Conservation (phyloP, 2,329 filamentous ascomycete species). For the Diplodia corticola region DNA sequence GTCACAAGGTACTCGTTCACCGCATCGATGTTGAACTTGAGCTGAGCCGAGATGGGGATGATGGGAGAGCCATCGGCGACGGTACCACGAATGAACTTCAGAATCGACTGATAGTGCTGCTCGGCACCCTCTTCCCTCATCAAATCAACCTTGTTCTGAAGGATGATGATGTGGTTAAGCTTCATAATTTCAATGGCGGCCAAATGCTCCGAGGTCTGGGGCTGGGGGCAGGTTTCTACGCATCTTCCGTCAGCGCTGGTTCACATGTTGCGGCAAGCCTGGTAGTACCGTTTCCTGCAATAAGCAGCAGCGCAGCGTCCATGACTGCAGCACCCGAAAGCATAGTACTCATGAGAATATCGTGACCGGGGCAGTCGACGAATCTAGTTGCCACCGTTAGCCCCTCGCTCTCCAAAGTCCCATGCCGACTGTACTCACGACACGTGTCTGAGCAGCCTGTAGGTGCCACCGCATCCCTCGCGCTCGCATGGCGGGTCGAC, state of each 20-base stretch:
- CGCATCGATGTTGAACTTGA: constrained; percentile 99
- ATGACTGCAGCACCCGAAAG: constrained; percentile 99
- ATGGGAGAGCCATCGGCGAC: constrained; percentile 93
- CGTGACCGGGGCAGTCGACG: constrained; percentile 98
- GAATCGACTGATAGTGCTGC: constrained; percentile 93
- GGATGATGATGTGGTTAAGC: constrained; percentile 97
- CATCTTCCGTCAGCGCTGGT: background rate
- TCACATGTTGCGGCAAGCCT: too few relatives aligned
- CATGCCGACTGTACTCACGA: constrained; percentile 63
- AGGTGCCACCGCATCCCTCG: constrained; percentile 84
- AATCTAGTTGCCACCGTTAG: constrained; percentile 59
- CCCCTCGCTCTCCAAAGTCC: background rate
- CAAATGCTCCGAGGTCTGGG: constrained; percentile 97
- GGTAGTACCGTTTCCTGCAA: constrained; percentile 72
- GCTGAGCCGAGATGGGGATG: constrained; percentile 94
- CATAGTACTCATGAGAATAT: constrained; percentile 99
- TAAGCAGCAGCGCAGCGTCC: constrained; percentile 94
- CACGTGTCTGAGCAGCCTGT: constrained; percentile 85
- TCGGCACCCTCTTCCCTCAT: constrained; percentile 95
- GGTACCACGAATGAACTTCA: constrained; percentile 97
- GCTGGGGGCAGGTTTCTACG: constrained; percentile 87
- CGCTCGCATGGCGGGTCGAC: constrained; percentile 94
- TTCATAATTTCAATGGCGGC: constrained; percentile 99
- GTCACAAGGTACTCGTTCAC: constrained; percentile 95
- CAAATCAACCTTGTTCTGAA: constrained; percentile 99